A percentile compares a stretch with the other conserved stretches of the same genome.
These are phyloP conservation scores for Carex arenaria DNA, from an alignment of 202 grass and related monocot species.

Conservation along the genomic window DNA sequence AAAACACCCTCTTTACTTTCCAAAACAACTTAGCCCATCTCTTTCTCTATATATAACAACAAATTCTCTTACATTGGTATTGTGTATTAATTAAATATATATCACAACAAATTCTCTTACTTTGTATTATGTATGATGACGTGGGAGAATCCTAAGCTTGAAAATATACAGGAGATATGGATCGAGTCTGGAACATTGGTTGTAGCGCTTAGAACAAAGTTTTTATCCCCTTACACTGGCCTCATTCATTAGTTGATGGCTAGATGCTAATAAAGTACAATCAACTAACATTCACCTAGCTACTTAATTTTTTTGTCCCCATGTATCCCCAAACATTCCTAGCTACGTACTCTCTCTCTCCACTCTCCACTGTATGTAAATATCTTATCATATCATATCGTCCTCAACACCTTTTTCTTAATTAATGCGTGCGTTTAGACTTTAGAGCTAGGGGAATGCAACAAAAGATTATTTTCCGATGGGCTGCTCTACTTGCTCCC, in stretches of 20 bases:
- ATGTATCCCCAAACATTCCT: constrained; percentile 16
- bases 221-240: constrained; percentile 14
- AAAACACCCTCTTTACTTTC: too few species aligned
- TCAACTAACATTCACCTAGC: not conserved
- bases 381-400: not conserved
- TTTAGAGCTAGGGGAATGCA: not conserved
- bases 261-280: constrained; percentile 1
- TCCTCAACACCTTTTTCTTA: not conserved
- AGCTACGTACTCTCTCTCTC: not conserved
- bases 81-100: not conserved
- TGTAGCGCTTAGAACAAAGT: constrained; percentile 19
- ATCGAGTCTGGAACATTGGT: constrained; percentile 16
- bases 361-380: not conserved
- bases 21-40: too few species aligned
- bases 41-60: not conserved
- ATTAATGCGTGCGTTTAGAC: not conserved
- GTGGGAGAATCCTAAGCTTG: not conserved
- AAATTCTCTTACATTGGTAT: not conserved
- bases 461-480: not conserved
- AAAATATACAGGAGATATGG: not conserved
- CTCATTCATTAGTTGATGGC: not conserved
- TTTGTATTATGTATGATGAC: not conserved
- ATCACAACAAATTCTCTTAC: not conserved
- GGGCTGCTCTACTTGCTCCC: not conserved
- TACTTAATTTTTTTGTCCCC: not conserved